Evolutionary conservation across 345 rosid species (phyloP), one percentile per base, ranked within the genome.

Genomic region (Salix arbutifolia): DNA sequence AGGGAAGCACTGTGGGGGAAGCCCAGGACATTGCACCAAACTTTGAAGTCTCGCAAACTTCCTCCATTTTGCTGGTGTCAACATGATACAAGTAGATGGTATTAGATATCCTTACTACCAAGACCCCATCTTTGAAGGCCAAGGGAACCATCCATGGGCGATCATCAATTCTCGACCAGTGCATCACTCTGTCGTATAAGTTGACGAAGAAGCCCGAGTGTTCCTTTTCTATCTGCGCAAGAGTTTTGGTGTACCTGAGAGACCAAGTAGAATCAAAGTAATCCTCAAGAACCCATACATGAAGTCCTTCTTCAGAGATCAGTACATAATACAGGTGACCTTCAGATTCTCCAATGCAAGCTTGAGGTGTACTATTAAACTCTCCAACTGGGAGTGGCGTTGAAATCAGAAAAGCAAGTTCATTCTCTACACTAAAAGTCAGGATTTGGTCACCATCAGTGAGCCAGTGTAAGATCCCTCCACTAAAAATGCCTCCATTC

Each of bases 381-480:
- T 65, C 68, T 28, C 3, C 23, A 7, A 75, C 53, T 9, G 90
- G 77, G 69, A 84, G 26, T 60, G 87, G 89, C 25, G 76, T 75
- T 9, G 85, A 65, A 61, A 85, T 79, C 75, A 79, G 40, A 84
- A 82, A 83, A 46, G 86, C 69, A 3, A 79, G 61, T 69, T 87
- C 89, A 13, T 65, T 79, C 18, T 85, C 83, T 5, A 81, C 56
- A 17, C 72, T 56, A 25, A 85, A 85, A 4, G 85, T 69, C 19
- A 87, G 85, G 67, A 87, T 76, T 66, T 83, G 64, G 42, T 81
- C 81, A 21, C 77, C 84, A 72, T 75, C 65, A 18, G 86, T 81
- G 50, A 85, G 76, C 90, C 90, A 87, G 67, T 85, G 85, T 26
- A 87, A 33, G 56, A 81, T 38, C 53, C 88, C 86, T 61, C 76